Evolutionary conservation across 306 rosid species (phyloP).

Genomic region (Senna tora): DNA sequence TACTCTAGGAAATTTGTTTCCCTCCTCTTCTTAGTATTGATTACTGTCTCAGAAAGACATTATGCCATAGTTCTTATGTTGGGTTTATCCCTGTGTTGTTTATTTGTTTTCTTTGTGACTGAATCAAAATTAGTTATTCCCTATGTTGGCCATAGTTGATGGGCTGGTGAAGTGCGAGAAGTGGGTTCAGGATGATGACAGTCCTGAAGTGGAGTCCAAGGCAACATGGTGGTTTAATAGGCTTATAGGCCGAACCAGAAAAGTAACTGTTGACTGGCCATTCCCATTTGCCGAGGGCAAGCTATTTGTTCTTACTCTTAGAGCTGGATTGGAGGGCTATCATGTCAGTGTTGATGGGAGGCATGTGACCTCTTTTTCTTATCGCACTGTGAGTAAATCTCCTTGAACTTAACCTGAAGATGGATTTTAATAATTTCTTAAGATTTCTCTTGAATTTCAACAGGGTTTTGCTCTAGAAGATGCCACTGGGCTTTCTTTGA

Average conservation of each 20-base stretch:
- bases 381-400: slow-evolving; percentile 72
- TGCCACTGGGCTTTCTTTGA: slow-evolving; percentile 80
- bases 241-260: slow-evolving; percentile 68
- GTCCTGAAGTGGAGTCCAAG: slow-evolving; percentile 57
- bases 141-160: slow-evolving; percentile 67
- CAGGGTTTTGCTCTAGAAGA: slow-evolving; percentile 95
- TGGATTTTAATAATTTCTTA: slow-evolving; percentile 25
- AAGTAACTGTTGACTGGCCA: slow-evolving; percentile 77
- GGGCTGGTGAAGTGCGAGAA: slow-evolving; percentile 84
- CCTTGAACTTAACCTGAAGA: slow-evolving; percentile 20
- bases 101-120: slow-evolving; percentile 8
- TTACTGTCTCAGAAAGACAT: background rate
- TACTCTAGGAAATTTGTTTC: background rate
- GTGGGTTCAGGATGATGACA: slow-evolving; percentile 73
- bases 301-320: slow-evolving; percentile 82
- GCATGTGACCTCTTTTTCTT: slow-evolving; percentile 80
- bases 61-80: background rate
- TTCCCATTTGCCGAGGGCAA: slow-evolving; percentile 73
- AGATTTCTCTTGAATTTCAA: slow-evolving; percentile 16
- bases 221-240: slow-evolving; percentile 80
- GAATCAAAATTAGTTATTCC: slow-evolving; percentile 38
- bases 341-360: slow-evolving; percentile 84
- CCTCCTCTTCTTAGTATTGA: background rate
- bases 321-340: slow-evolving; percentile 91
- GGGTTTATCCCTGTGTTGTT: background rate